Evolutionary conservation across 352 stramenopile genomes (phyloP).

Genomic region (Phytophthora syringae): DNA sequence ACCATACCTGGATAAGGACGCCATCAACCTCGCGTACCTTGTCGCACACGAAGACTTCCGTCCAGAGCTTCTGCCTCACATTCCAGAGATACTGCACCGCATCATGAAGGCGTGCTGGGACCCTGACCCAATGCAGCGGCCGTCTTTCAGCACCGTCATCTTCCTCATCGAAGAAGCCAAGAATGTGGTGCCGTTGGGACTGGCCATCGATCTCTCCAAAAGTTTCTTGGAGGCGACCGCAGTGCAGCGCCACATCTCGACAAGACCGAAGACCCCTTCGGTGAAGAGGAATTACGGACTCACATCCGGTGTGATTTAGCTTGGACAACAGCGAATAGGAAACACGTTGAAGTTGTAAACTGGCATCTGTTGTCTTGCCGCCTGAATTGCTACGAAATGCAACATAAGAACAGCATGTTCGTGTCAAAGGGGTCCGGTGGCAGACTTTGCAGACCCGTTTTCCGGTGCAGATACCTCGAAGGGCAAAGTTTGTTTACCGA

Average conservation of each 20-base stretch:
- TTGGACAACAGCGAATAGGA: not conserved
- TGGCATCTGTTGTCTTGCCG: not conserved
- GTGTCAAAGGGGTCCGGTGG: no score
- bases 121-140: conserved; percentile 54
- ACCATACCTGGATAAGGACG: conserved; percentile 79
- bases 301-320: conserved; percentile 60
- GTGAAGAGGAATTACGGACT: conserved; percentile 59
- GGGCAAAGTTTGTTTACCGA: no score
- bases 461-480: no score
- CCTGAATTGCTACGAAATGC: not conserved
- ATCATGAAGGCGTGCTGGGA: conserved; percentile 80
- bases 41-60: conserved; percentile 79
- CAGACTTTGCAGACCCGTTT: no score
- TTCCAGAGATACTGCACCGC: conserved; percentile 66
- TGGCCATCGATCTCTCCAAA: conserved; percentile 64
- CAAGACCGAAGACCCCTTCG: conserved; percentile 37
- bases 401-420: not conserved
- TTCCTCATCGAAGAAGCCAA: conserved; percentile 70
- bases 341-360: conserved; percentile 1
- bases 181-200: conserved; percentile 50
- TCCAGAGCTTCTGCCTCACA: conserved; percentile 63
- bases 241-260: conserved; percentile 31
- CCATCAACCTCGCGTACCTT: conserved; percentile 81
- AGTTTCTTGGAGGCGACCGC: conserved; percentile 52
- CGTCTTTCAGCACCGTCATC: conserved; percentile 65